Evolutionary conservation across 1,284 basidiomycete species (phyloP), one percentile per base, ranked within the genome.

Genomic region (Heterobasidion parviporum): DNA sequence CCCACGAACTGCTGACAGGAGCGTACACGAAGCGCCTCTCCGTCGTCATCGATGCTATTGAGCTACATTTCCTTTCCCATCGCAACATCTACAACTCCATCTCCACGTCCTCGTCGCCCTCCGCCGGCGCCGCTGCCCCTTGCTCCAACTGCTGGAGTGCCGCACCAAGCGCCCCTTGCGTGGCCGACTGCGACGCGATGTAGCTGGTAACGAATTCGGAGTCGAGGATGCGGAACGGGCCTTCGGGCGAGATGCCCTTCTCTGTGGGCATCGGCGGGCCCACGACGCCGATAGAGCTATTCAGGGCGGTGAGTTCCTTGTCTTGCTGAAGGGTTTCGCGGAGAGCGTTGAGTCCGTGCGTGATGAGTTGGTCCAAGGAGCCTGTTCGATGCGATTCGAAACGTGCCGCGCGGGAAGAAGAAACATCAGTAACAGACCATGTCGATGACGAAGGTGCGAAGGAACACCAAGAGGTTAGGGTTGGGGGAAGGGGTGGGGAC

Each of bases 291-390:
- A 98, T 87, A 0, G 92, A 93, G 0, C 95, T 98, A 76, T 98
- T 98, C 65, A 87, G 82, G 62, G 87, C 75, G 8, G 88, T 94
- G 56, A 98, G 85, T 66, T 92, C 92, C 70, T 98, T 98, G 77
- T 98, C 95, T 68, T 98, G 95, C 68, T 98, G 95, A 41, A 98
- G 80, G 3, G 95, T 97, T 71, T 98, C 95, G 50, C 93, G 86
- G 16, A 98, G 80, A 7, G 95, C 93, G 60, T 94, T 89, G 36
- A 98, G 79, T 26, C 95, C 95, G 67, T 98, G 95, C 62, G 82
- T 83, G 70, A 98, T 87, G 48, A 98, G 77, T 49, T 92, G 85
- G 66, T 94, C 89, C 50, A 97, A 76, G 46, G 82, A 80, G 67
- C 84, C 94, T 94, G 59, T 56, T 26, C 26, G 26, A 26, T 5